Evolutionary conservation across 169 alveolate species (phyloP).

Genomic region (Theileria sp.): DNA sequence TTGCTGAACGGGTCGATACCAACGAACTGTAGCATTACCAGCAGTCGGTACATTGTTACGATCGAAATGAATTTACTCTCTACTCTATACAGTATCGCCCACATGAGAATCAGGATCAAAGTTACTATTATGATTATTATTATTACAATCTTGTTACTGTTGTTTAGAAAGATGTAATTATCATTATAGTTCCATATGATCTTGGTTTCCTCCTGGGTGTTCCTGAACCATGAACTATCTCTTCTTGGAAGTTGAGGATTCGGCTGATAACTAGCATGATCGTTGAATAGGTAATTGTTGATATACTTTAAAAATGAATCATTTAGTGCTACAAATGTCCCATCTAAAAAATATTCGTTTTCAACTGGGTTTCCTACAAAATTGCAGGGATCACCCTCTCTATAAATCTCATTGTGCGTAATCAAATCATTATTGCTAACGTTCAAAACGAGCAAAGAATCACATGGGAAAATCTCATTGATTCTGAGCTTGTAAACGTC

Average conservation of each 20-base stretch:
- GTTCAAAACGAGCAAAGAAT: constrained; percentile 32
- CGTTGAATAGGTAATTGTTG: constrained; percentile 32
- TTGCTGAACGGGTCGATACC: constrained; percentile 59
- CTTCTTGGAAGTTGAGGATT: not conserved
- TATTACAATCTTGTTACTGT: constrained; percentile 11
- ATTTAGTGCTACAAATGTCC: constrained; percentile 40
- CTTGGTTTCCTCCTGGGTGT: constrained; percentile 1
- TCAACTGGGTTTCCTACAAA: constrained; percentile 27
- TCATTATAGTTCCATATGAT: constrained; percentile 59
- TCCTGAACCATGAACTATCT: constrained; percentile 31
- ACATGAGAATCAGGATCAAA: constrained; percentile 3
- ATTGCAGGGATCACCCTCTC: constrained; percentile 35
- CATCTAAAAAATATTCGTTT: constrained; percentile 41
- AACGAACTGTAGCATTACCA: constrained; percentile 41
- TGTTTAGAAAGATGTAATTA: constrained; percentile 31
- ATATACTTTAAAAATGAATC: constrained; percentile 55
- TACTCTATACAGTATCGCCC: constrained; percentile 17
- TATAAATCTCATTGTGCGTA: constrained; percentile 19
- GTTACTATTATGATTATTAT: constrained; percentile 6
- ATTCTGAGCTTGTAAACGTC: constrained; percentile 58
- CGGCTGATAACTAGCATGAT: not conserved
- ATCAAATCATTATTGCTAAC: constrained; percentile 27
- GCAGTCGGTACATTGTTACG: constrained; percentile 6
- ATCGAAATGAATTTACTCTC: not conserved
- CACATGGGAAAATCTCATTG: constrained; percentile 60